Base-by-base conservation (phyloP, 345 rosid genomes). In the Sapria himalayana region DNA sequence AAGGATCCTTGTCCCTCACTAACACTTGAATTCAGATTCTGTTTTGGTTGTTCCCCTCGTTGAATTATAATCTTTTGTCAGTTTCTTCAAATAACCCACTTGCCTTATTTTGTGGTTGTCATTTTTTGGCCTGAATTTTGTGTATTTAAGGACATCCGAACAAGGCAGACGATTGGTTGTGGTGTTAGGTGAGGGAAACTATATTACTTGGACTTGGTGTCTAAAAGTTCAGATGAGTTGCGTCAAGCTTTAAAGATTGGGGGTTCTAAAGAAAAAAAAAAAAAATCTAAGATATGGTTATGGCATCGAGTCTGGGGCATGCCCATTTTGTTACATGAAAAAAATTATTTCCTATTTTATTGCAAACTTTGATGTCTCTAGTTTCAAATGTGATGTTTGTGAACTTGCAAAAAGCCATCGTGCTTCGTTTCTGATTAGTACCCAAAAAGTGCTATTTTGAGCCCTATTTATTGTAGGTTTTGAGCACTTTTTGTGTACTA, bases 71-170 rank as follows among this genome's bases (percentile, higher is more conserved):
- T 9, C 17, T 46, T 1, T 22, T 46, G 18, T 16, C n/a, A n/a
- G n/a, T n/a, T n/a, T n/a, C 41, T 3, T 10, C 33, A 46, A 21
- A 33, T 4, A 33, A 9, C 1, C 11, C 0, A 0, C n/a, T n/a
- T n/a, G n/a, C 12, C 14, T 7, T 48, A 17, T 35, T 25, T 9
- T 48, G 18, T 15, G 17, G 6, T 37, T 47, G 43, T 24, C 2
- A 47, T 47, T 47, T 35, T 47, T 47, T 23, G 15, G 33, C 52
- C 29, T 38, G 7, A 25, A 9, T 37, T 19, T 29, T 49, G 15
- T 39, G 38, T 49, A 1, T 49, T 49, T 29, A 29, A 49, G 29
- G 38, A 49, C 20, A 39, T 37, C 43, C 3, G 25, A 21, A 39
- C 7, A 39, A 39, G 11, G 17, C 4, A 31, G 4, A 45, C 10